A percentile compares a stretch with the other conserved stretches of the same genome.
Conservation (phyloP, 805 yeast genomes). For the Lipomyces yamadae region DNA sequence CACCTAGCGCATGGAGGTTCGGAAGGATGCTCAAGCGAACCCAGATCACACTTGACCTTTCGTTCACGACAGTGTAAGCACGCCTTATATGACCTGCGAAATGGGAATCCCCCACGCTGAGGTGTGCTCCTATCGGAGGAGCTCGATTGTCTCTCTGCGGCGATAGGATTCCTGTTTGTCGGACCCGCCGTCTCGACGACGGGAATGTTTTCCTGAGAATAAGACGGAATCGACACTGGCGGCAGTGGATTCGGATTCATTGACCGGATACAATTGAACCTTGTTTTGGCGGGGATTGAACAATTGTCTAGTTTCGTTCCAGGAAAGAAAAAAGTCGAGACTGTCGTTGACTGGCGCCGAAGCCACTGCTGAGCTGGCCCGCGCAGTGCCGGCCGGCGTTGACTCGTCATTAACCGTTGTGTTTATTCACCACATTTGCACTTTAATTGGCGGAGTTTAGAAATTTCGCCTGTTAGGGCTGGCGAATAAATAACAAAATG, state of each 20-base stretch:
- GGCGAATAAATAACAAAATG: background rate
- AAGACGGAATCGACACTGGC: background rate
- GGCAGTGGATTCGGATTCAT: background rate
- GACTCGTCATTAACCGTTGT: background rate
- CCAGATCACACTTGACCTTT: conserved; percentile 86
- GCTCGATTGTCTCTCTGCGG: background rate
- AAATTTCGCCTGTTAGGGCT: background rate
- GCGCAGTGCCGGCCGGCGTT: background rate
- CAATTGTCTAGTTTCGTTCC: background rate
- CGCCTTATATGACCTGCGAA: conserved; percentile 75
- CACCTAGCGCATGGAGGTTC: conserved; percentile 88
- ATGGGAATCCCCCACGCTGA: conserved; percentile 39
- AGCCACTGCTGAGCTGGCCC: background rate
- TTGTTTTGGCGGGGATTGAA: background rate
- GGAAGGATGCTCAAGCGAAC: conserved; percentile 69
- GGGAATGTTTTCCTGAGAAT: background rate
- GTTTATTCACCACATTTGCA: background rate
- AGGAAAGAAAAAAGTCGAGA: too few relatives aligned
- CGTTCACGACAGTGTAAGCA: conserved; percentile 84
- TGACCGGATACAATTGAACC: background rate
- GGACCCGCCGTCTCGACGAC: background rate
- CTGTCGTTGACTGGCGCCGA: too few relatives aligned
- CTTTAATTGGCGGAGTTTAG: background rate
- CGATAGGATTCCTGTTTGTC: background rate
- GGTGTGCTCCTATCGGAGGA: background rate